A percentile compares a stretch with the other conserved stretches of the same genome.
Evolutionary conservation across 2,329 filamentous ascomycete genomes (phyloP).

Genomic region (Penicillium freii): DNA sequence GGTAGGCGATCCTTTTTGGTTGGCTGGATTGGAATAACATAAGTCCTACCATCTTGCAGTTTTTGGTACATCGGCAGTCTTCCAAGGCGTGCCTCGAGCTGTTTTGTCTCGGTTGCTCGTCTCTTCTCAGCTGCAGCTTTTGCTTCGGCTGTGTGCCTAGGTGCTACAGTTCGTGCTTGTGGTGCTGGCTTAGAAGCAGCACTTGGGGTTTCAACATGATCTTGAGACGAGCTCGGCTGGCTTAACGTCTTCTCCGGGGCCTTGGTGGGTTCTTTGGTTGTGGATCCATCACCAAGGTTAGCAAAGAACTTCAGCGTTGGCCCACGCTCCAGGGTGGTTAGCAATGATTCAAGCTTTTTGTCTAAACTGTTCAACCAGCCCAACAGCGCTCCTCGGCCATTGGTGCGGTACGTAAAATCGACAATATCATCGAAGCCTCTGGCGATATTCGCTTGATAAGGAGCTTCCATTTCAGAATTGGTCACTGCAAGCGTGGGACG

Average conservation of each 20-base stretch:
- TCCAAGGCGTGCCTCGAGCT: slow-evolving; percentile 73
- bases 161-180: slow-evolving; percentile 37
- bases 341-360: slow-evolving; percentile 66
- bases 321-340: slow-evolving; percentile 67
- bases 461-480: slow-evolving; percentile 69
- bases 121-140: slow-evolving; percentile 61
- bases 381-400: slow-evolving; percentile 55
- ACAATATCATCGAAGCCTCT: slow-evolving; percentile 68
- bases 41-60: slow-evolving; percentile 67
- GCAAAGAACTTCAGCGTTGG: slow-evolving; percentile 69
- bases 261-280: slow-evolving; percentile 29
- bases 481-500: slow-evolving; percentile 61
- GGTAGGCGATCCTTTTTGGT: slow-evolving; percentile 62
- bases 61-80: slow-evolving; percentile 65
- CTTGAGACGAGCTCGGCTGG: slow-evolving; percentile 3
- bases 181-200: not conserved
- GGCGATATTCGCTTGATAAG: slow-evolving; percentile 74
- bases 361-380: slow-evolving; percentile 68
- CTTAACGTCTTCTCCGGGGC: slow-evolving; percentile 1
- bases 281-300: slow-evolving; percentile 48
- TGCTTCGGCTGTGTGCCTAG: slow-evolving; percentile 58
- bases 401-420: slow-evolving; percentile 49
- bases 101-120: slow-evolving; percentile 65
- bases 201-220: not conserved
- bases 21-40: slow-evolving; percentile 68